phyloP scores from a whole-genome alignment of 495 filamentous ascomycete species.

The Xanthoparmelia taractica region DNA sequence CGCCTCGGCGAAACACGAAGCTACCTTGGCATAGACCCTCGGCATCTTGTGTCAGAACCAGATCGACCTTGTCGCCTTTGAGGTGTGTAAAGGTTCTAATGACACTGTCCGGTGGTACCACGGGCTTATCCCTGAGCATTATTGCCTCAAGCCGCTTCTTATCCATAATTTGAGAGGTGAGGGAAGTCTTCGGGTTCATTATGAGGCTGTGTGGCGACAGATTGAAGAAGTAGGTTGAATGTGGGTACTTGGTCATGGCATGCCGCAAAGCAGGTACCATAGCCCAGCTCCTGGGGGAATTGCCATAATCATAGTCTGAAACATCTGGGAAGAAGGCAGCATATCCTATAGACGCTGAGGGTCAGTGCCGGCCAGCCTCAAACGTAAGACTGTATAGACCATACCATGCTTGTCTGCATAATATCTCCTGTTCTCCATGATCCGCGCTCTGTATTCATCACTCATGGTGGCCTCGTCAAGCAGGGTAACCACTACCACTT shows the following conservation, averaged over 20 bases:
- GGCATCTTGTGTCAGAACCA: slow-evolving; percentile 78
- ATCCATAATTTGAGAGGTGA: slow-evolving; percentile 64
- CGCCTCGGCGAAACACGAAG: slow-evolving; percentile 72
- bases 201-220: slow-evolving; percentile 77
- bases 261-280: slow-evolving; percentile 81
- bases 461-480: slow-evolving; percentile 57
- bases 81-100: slow-evolving; percentile 90
- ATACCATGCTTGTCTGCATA: slow-evolving; percentile 88
- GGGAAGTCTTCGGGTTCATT: slow-evolving; percentile 70
- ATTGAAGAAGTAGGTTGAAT: slow-evolving; percentile 73
- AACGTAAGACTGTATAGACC: not conserved
- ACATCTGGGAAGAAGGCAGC: slow-evolving; percentile 69
- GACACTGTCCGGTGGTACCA: slow-evolving; percentile 92
- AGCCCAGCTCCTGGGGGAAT: slow-evolving; percentile 65
- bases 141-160: slow-evolving; percentile 58
- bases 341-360: slow-evolving; percentile 55
- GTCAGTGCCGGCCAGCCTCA: slow-evolving; percentile 7
- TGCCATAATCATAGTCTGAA: slow-evolving; percentile 67
- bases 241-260: slow-evolving; percentile 70
- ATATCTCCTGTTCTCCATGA: slow-evolving; percentile 72
- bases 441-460: slow-evolving; percentile 55
- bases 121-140: slow-evolving; percentile 76
- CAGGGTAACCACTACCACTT: slow-evolving; percentile 80
- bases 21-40: slow-evolving; percentile 70
- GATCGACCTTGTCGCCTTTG: slow-evolving; percentile 64